Base-by-base conservation (phyloP, 805 yeast species). In the Metschnikowia similis region DNA sequence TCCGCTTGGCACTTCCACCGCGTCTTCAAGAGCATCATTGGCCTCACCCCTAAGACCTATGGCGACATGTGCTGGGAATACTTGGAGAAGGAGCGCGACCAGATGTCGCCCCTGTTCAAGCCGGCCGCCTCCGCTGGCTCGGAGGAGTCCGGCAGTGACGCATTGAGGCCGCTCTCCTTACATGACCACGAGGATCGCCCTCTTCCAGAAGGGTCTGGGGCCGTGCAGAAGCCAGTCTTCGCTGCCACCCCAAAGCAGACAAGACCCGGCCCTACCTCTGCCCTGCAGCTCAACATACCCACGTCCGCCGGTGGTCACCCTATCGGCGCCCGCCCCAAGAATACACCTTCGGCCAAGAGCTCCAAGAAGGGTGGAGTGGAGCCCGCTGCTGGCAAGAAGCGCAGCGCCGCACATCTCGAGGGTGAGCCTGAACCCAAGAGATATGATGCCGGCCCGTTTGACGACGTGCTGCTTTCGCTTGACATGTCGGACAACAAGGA, bases 1-100 rank as follows among this genome's bases (percentile, higher is more conserved):
- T 81, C 89, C 9, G 94, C 96, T 27, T 89, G 96, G 96, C 96
- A 89, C 67, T 89, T 89, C 67, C 96, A 89, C 72, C 74, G 96
- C 46, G 96, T 89, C 26, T 89, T 89, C 74, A 85, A 89, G 66
- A 80, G 84, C 48, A 87, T 89, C 53, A 87, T 95, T 5, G 92
- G 95, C 2, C 76, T 88, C 51, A 89, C 96, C 1, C 96, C 96
- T 26, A 87, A 89, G 71, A 85, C 88, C 6, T 89, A 89, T 60
- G 96, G 96, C 46, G 96, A 89, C 62, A 82, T 83, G 54, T 87
- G 96, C 63, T 84, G 81, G 74, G 84, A 80, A 54, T 82, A 66
- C 57, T 71, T 84, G 56, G 76, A 76, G 54, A 47, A 52, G 49
- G 55, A 52, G 38, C 48, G 52, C 41, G 51, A 49, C 17, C 47